Evolutionary conservation across 805 yeast species (phyloP), one percentile per base, ranked within the genome.

Genomic region (Candida glaebosa): DNA sequence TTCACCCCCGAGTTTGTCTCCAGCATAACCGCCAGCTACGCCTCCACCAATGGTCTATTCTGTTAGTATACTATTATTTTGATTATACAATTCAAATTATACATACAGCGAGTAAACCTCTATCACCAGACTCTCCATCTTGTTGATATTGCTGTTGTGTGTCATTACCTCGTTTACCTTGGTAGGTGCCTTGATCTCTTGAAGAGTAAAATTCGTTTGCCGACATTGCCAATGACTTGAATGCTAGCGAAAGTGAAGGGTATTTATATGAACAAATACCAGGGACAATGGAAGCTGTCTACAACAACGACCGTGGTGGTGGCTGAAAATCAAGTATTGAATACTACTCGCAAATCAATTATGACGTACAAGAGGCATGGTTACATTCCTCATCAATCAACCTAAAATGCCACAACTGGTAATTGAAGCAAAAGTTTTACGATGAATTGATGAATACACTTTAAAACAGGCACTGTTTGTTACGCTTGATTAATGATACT

Each of bases 121-220:
- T 51, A 36, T 64, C 69, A 25, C 67, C 68, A 34, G 52, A 55
- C 40, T 58, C 46, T 22, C 44, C 39, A 14, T 42, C 42, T 35
- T 54, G 60, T 39, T 56, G 38, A 17, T 42, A 32, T 37, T 43
- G 42, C 24, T 43, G 45, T 19, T 39, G 34, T 37, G 57, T 49
- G 57, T 34, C 10, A 16, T 19, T 7, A 18, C 37, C 37, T 34
- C 20, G 32, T 12, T 19, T 19, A 5, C 37, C 37, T 34, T 34
- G 32, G 31, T 67, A 60, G 41, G 51, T 43, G 22, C 67, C 63
- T 53, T 67, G 65, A 37, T 66, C 66, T 39, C 72, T 76, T 6
- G 75, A 67, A 40, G 61, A 60, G 57, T 76, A 76, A 57, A 67
- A 76, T 44, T 76, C 81, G 76, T 76, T 75, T 44, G 80, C 79